Evolutionary conservation across 2,329 filamentous ascomycete species (phyloP), one percentile per base, ranked within the genome.

Genomic region (Fusarium chuoi): DNA sequence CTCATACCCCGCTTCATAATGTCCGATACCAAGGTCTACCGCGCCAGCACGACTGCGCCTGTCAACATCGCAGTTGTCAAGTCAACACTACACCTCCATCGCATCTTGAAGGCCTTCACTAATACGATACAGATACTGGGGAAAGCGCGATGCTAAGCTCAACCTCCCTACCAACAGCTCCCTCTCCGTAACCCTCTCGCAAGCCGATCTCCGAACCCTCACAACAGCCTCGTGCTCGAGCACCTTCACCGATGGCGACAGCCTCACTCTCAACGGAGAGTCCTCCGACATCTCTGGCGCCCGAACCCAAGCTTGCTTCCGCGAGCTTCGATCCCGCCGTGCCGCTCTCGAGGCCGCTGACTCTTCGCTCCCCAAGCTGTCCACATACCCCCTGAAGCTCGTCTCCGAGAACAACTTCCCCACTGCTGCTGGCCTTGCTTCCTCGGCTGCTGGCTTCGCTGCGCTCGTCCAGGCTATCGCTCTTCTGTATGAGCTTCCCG

Each of bases 41-140:
- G 95, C 79, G 94, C 96, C 77, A 98, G 94, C 87, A 98, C 96
- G 68, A 98, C 95, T 74, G 96, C 96, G 45, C 96, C 96, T 20
- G 96, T 98, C 81, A 98, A 98, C 87, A 98, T 98, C 82, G 96
- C 96, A 75, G 95, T 98, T 65, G 96, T 98, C 86, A 98, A 98
- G 93, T 97, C 80, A 59, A 59, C 46, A 60, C 83, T 65, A 42
- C 45, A 60, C 82, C 62, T 28, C 26, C 17, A 57, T 67, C 28
- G 41, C 44, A 35, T 42, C 5, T 44, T 18, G 36, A 42, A 60
- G 38, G 38, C 12, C 44, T 65, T 20, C 36, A 24, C 59, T 70
- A 18, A 70, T 22, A n/a, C 0, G 12, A 0, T 9, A 2, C 28
- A 79, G 87, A 73, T 89, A 99, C 89, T 99, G 97, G 96, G 96